These are phyloP conservation scores for Protea cynaroides DNA, from an alignment of 164 flowering plant species.

Conservation along the genomic window DNA sequence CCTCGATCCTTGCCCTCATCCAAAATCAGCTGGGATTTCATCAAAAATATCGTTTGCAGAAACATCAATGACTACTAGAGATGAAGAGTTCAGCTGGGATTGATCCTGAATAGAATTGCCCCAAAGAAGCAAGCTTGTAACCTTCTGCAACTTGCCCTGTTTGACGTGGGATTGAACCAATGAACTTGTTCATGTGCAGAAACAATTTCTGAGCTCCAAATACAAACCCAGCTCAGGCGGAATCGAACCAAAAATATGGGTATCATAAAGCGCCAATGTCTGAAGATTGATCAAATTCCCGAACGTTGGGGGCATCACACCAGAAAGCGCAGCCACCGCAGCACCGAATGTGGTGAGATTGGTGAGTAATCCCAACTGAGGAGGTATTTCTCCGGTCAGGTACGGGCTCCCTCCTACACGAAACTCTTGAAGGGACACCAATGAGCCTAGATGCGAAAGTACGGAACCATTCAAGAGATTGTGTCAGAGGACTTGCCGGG, in stretches of 20 bases:
- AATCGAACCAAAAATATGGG: conserved; percentile 65
- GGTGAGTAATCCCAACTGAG: conserved; percentile 56
- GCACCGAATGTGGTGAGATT: conserved; percentile 83
- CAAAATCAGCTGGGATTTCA: conserved; percentile 73
- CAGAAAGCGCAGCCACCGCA: conserved; percentile 80
- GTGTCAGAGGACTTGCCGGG: conserved; percentile 69
- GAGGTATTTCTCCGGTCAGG: conserved; percentile 66
- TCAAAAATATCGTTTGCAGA: conserved; percentile 79
- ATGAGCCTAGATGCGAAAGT: conserved; percentile 61
- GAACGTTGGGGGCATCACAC: conserved; percentile 64
- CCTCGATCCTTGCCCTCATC: too few species aligned
- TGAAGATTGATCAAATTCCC: conserved; percentile 71
- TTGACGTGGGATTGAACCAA: conserved; percentile 73
- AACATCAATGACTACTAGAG: conserved; percentile 72
- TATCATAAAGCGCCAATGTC: conserved; percentile 78
- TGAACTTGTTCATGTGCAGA: conserved; percentile 80
- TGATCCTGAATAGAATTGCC: conserved; percentile 63
- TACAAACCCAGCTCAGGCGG: conserved; percentile 77
- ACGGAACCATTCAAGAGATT: conserved; percentile 77
- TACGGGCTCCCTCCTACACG: conserved; percentile 83
- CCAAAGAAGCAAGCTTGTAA: conserved; percentile 88
- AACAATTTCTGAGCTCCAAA: conserved; percentile 74
- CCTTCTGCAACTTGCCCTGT: conserved; percentile 71
- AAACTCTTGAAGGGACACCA: conserved; percentile 67
- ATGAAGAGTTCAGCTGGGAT: conserved; percentile 70